phyloP scores from a whole-genome alignment of 176 grass and related monocot species.

The Bothriochloa decipiens region DNA sequence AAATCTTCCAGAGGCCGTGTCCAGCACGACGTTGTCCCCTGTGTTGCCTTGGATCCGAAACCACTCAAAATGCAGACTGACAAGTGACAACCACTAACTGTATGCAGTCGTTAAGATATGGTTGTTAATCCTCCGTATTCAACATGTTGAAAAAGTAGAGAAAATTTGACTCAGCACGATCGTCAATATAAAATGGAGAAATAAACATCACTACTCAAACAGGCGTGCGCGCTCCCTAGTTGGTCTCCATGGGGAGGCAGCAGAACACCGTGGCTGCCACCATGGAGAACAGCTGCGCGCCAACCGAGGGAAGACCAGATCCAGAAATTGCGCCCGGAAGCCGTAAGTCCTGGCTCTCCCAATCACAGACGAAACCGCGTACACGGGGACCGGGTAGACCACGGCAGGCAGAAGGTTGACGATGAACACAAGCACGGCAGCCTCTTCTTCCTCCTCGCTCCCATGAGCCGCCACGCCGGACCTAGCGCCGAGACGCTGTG shows the following conservation, averaged over 20 bases:
- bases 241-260: background rate
- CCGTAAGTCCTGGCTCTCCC: background rate
- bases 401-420: background rate
- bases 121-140: no score
- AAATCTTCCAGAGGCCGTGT: no score
- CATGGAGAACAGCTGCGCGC: background rate
- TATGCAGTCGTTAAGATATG: no score
- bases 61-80: no score
- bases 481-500: background rate
- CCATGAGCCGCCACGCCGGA: background rate
- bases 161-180: no score
- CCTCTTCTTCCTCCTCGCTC: background rate
- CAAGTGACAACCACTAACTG: no score
- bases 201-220: no score
- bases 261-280: background rate
- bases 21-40: no score
- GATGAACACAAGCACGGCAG: background rate
- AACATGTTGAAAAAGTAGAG: no score
- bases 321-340: background rate
- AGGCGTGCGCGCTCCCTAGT: background rate
- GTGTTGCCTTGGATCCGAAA: no score
- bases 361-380: background rate
- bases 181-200: no score
- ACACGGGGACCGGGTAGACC: background rate
- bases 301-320: background rate